These are phyloP conservation scores for Globisporangium emineosum DNA, from an alignment of 352 stramenopile species.

Conservation along the genomic window DNA sequence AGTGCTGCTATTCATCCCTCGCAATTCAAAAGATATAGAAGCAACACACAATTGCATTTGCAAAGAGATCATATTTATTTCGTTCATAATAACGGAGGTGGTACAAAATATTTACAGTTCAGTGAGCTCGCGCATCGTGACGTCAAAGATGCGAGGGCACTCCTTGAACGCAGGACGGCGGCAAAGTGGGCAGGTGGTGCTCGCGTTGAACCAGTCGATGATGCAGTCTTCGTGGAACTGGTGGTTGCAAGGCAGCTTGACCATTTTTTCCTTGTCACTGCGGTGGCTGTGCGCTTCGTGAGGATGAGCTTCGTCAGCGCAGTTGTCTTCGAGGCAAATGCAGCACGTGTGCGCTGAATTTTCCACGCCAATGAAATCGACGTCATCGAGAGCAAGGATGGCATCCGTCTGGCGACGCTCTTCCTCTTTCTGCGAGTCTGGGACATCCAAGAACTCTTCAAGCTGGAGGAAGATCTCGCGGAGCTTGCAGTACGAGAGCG, in stretches of 20 bases:
- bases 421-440: slow-evolving; percentile 46
- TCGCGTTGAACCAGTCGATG: slow-evolving; percentile 73
- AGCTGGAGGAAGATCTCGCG: slow-evolving; percentile 31
- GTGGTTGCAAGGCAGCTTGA: slow-evolving; percentile 60
- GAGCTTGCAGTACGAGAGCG: slow-evolving; percentile 8
- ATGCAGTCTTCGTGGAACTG: slow-evolving; percentile 80
- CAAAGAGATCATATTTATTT: slow-evolving; percentile 14
- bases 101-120: slow-evolving; percentile 8
- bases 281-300: slow-evolving; percentile 21
- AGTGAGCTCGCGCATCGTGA: slow-evolving; percentile 33
- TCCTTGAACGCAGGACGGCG: slow-evolving; percentile 40
- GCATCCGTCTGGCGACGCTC: slow-evolving; percentile 43
- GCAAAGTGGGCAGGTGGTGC: slow-evolving; percentile 65
- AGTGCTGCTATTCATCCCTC: too few species aligned
- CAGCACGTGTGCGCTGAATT: slow-evolving; percentile 19
- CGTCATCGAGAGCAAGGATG: slow-evolving; percentile 49
- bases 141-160: slow-evolving; percentile 34
- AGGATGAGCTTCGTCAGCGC: background rate
- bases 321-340: slow-evolving; percentile 10
- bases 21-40: background rate
- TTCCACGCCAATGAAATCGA: background rate
- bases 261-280: slow-evolving; percentile 36
- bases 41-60: background rate
- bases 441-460: slow-evolving; percentile 51
- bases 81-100: slow-evolving; percentile 14